phyloP scores from a whole-genome alignment of 768 basidiomycete genomes.

The Termitomyces sp. region DNA sequence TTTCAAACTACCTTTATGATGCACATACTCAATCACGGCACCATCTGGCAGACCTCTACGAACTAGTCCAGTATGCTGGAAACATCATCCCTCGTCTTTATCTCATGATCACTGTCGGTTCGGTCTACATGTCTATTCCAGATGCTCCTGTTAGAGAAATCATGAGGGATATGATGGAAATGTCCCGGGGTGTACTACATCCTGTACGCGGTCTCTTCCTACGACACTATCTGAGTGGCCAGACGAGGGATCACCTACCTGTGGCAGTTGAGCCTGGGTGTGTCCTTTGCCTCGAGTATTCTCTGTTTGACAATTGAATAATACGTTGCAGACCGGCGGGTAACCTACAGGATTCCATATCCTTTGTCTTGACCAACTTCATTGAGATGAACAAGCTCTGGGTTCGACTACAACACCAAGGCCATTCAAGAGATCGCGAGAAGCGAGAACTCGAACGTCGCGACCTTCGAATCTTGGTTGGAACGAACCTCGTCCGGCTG shows the following conservation, averaged over 20 bases:
- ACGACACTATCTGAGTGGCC: slow-evolving; percentile 93
- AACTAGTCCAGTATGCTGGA: slow-evolving; percentile 98
- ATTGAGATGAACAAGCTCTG: slow-evolving; percentile 99
- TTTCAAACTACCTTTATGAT: slow-evolving; percentile 95
- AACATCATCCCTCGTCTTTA: slow-evolving; percentile 93
- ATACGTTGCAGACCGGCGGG: slow-evolving; percentile 63
- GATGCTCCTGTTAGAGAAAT: slow-evolving; percentile 98
- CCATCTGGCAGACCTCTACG: slow-evolving; percentile 97
- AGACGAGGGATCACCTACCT: slow-evolving; percentile 94
- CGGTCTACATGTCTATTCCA: slow-evolving; percentile 97
- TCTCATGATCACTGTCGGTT: slow-evolving; percentile 99
- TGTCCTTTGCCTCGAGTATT: slow-evolving; percentile 15
- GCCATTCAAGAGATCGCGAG: slow-evolving; percentile 94
- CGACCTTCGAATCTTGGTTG: slow-evolving; percentile 93
- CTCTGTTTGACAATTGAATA: slow-evolving; percentile 1
- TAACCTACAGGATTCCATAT: slow-evolving; percentile 91
- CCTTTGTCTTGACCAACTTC: slow-evolving; percentile 96
- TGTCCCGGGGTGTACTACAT: slow-evolving; percentile 95
- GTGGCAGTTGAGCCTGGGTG: slow-evolving; percentile 82
- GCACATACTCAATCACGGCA: slow-evolving; percentile 89
- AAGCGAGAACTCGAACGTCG: slow-evolving; percentile 95
- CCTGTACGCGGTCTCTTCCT: slow-evolving; percentile 96
- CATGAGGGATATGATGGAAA: slow-evolving; percentile 99
- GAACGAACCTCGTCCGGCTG: slow-evolving; percentile 94
- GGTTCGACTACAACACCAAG: slow-evolving; percentile 97